These are phyloP conservation scores for Rhynchosporium agropyri DNA, from an alignment of 2,329 filamentous ascomycete species.

Conservation along the genomic window DNA sequence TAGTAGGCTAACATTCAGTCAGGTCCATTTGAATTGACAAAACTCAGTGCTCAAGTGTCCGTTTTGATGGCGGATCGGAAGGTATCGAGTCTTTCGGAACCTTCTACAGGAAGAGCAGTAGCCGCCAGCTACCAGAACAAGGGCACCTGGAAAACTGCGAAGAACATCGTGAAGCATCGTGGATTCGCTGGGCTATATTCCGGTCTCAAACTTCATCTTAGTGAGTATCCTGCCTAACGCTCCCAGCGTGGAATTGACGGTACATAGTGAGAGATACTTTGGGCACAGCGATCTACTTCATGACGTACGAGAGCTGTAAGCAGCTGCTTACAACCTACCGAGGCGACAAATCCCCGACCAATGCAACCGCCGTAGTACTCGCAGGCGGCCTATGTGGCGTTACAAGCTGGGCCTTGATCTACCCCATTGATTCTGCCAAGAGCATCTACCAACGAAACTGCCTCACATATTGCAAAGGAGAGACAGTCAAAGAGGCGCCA, in stretches of 20 bases:
- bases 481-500: conserved; percentile 63
- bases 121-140: conserved; percentile 75
- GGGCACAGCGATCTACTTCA: conserved; percentile 84
- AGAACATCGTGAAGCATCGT: conserved; percentile 74
- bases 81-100: conserved; percentile 44
- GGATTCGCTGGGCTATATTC: conserved; percentile 77
- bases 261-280: conserved; percentile 74
- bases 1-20: conserved; percentile 22
- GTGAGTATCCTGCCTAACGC: conserved; percentile 55
- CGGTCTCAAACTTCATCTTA: conserved; percentile 75
- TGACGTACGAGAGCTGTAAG: conserved; percentile 86
- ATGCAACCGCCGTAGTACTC: conserved; percentile 75
- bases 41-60: conserved; percentile 83
- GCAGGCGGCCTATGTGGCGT: conserved; percentile 82
- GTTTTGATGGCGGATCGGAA: conserved; percentile 69
- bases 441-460: conserved; percentile 84
- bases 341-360: conserved; percentile 72
- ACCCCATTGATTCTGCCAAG: conserved; percentile 78
- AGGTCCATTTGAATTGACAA: conserved; percentile 88
- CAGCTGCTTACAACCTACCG: conserved; percentile 76
- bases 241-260: conserved; percentile 11
- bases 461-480: conserved; percentile 67
- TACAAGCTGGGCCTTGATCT: conserved; percentile 71
- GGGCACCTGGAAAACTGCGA: conserved; percentile 74
- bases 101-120: conserved; percentile 44